Evolutionary conservation across 2,329 filamentous ascomycete genomes (phyloP).

Genomic region (Phoma sp.): DNA sequence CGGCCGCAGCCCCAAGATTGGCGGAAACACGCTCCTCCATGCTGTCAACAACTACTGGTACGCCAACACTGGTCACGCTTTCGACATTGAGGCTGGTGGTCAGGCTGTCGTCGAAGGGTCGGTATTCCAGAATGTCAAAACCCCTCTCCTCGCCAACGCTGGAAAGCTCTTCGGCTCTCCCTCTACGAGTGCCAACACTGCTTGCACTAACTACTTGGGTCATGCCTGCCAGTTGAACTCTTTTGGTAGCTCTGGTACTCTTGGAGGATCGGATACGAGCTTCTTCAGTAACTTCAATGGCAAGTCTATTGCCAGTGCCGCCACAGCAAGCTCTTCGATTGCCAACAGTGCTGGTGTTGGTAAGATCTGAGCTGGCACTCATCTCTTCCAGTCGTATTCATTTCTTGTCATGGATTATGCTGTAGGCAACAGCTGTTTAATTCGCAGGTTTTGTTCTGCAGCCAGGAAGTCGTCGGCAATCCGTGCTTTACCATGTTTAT

Average conservation of each 20-base stretch:
- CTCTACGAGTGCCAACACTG: slow-evolving; percentile 44
- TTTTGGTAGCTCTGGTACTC: slow-evolving; percentile 30
- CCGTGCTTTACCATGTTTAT: no score
- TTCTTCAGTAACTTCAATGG: slow-evolving; percentile 61
- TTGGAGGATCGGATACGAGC: slow-evolving; percentile 47
- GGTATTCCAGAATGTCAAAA: slow-evolving; percentile 62
- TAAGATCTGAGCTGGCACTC: slow-evolving; percentile 31
- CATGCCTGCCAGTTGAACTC: slow-evolving; percentile 61
- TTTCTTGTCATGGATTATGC: no score
- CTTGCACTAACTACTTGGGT: slow-evolving; percentile 56
- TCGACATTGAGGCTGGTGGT: slow-evolving; percentile 53
- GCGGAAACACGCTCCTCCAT: slow-evolving; percentile 62
- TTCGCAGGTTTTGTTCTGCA: no score
- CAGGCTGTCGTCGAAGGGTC: slow-evolving; percentile 63
- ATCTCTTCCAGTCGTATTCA: no score
- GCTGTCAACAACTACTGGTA: slow-evolving; percentile 68
- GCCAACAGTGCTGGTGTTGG: slow-evolving; percentile 57
- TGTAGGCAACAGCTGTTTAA: no score
- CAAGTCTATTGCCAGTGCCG: slow-evolving; percentile 59
- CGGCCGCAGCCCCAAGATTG: slow-evolving; percentile 64
- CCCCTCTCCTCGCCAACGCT: slow-evolving; percentile 48
- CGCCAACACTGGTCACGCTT: slow-evolving; percentile 62
- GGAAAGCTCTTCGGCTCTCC: slow-evolving; percentile 51
- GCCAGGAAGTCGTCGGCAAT: no score
- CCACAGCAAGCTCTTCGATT: slow-evolving; percentile 46